phyloP scores from a whole-genome alignment of 2,329 filamentous ascomycete genomes.

The Verruconis gallopava region DNA sequence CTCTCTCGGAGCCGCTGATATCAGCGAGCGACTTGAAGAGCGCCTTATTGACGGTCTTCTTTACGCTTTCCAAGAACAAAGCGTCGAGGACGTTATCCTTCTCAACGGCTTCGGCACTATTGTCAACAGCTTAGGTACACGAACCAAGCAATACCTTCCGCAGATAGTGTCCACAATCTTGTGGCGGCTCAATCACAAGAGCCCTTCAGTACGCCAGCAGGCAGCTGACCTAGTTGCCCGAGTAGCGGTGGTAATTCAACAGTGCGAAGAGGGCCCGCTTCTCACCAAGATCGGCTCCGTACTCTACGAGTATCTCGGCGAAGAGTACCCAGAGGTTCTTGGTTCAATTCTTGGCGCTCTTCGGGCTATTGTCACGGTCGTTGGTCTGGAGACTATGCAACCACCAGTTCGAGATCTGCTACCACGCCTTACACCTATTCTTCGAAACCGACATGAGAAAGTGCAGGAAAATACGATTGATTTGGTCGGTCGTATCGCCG shows the following conservation, averaged over 20 bases:
- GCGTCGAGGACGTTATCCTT: constrained; percentile 88
- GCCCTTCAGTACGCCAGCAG: constrained; percentile 89
- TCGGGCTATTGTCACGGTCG: constrained; percentile 91
- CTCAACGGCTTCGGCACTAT: constrained; percentile 97
- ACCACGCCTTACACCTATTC: constrained; percentile 89
- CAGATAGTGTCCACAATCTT: constrained; percentile 96
- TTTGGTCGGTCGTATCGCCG: constrained; percentile 91
- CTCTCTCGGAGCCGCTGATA: constrained; percentile 83
- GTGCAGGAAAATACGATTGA: constrained; percentile 99
- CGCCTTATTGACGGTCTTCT: constrained; percentile 89
- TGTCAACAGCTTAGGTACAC: constrained; percentile 82
- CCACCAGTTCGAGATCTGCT: constrained; percentile 93
- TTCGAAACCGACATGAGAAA: constrained; percentile 96
- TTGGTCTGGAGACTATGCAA: constrained; percentile 96
- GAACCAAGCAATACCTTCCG: constrained; percentile 91
- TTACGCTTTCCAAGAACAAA: constrained; percentile 95
- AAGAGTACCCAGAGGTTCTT: constrained; percentile 95
- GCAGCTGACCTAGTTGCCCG: constrained; percentile 92
- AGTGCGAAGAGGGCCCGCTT: constrained; percentile 88
- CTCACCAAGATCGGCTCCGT: constrained; percentile 93
- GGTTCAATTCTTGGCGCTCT: constrained; percentile 92
- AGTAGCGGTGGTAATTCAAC: constrained; percentile 97
- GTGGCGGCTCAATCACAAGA: constrained; percentile 96
- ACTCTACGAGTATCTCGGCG: constrained; percentile 93
- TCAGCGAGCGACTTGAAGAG: constrained; percentile 85